Base-by-base conservation (phyloP, 371 early-diverging fungal species). In the Mucor mucedo region DNA sequence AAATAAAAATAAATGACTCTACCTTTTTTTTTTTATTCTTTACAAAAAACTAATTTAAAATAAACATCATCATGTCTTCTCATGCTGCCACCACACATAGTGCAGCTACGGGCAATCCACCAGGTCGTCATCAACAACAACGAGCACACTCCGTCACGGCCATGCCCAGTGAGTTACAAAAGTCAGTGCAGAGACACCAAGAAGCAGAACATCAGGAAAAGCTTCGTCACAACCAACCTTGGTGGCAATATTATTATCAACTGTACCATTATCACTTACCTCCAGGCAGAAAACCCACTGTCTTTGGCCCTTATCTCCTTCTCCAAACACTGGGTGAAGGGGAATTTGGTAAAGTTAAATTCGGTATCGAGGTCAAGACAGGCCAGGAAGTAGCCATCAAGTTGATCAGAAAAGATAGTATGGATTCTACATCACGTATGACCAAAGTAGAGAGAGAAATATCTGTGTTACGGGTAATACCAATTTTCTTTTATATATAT, bases 301-400 rank as follows among this genome's bases (percentile, higher is more conserved):
- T 92, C 68, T 91, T 98, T 77, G 98, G 98, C 6, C 93, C 96
- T 56, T 99, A 98, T 77, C 87, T 91, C 16, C 79, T 99, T 47
- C 84, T 95, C 28, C 98, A 97, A 76, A 94, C 96, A 11, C 82
- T 99, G 13, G 99, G 99, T 57, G 98, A 95, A 77, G 99, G 99
- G 41, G 98, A 98, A 77, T 98, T 98, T 80, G 97, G 97, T 57
- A 97, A 98, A 76, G 99, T 99, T 68, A 98, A 98, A 72, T 87
- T 98, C 29, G 99, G 95, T 14, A 87, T 95, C 65, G 94, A 98
- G 79, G 89, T 90, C 57, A 82, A 95, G 50, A 91, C 93, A 16
- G 93, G 95, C n/a, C 91, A 92, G 68, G 96, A 96, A 87, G 99
- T 95, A 85, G 92, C 93, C 41, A 91, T 93, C 56, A 93, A 93